Base-by-base conservation (phyloP, 805 yeast species). In the Candida andamanensis region DNA sequence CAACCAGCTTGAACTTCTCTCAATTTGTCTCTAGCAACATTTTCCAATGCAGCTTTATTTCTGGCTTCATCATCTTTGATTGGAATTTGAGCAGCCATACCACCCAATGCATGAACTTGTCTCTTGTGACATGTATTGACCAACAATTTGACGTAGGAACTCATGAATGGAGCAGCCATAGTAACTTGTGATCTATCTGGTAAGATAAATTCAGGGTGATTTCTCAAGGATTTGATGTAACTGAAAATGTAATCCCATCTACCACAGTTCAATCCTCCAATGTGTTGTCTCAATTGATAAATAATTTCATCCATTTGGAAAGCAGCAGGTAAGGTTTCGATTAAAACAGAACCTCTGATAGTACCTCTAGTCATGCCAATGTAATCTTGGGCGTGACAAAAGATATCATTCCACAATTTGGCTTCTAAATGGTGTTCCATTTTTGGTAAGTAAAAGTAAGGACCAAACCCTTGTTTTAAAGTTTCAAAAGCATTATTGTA, bases 211-310 rank as follows among this genome's bases (percentile, higher is more conserved):
- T 72, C 72, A 32, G 76, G 72, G 48, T 76, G 74, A 59, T 78
- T 80, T 62, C 87, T 74, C 45, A 83, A 70, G 26, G 83, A 68
- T 60, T 83, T 83, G 56, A 83, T 81, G 41, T 85, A 80, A 23
- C 85, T 77, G 63, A 83, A 83, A 59, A 83, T 82, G 62, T 83
- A 83, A 60, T 83, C 94, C 90, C 92, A 83, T 63, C 94, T 74
- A 47, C 94, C 94, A 69, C 92, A 83, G 63, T 83, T 83, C 58
- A 83, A 70, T 35, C 92, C 94, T 7, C 82, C 72, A 33, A 83
- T 79, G 57, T 83, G 94, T 31, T 76, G 78, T 57, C 86, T 70
- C 52, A 83, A 67, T 50, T 83, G 83, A 52, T 76, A 83, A 48
- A 83, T 73, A 45, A 83, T 82, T 60, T 83, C 94, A 52, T 83